Evolutionary conservation across 1,139 yeast genomes (phyloP).

Genomic region (Taphrina confusa): DNA sequence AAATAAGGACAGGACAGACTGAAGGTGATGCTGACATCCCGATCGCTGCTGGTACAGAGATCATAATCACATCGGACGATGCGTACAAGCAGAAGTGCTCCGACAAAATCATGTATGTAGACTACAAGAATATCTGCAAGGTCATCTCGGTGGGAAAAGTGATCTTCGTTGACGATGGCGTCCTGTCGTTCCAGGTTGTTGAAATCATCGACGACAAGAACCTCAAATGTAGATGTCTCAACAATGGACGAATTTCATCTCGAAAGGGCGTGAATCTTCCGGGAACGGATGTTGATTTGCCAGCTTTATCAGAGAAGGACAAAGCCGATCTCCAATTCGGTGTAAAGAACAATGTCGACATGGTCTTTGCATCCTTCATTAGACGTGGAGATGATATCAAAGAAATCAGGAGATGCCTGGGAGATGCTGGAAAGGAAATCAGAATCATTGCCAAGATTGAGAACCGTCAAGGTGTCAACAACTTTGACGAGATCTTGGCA

Average conservation of each 20-base stretch:
- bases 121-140: slow-evolving; percentile 93
- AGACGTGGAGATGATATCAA: slow-evolving; percentile 88
- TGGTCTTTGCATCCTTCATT: slow-evolving; percentile 97
- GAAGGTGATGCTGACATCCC: slow-evolving; percentile 70
- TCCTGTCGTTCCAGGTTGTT: slow-evolving; percentile 86
- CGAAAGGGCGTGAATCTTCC: slow-evolving; percentile 99
- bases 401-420: slow-evolving; percentile 89
- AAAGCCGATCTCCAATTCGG: slow-evolving; percentile 87
- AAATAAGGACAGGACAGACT: slow-evolving; percentile 98
- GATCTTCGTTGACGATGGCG: slow-evolving; percentile 97
- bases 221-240: slow-evolving; percentile 81
- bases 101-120: slow-evolving; percentile 80
- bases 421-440: slow-evolving; percentile 94
- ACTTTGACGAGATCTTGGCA: slow-evolving; percentile 90
- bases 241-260: slow-evolving; percentile 92
- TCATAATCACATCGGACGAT: slow-evolving; percentile 91
- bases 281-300: slow-evolving; percentile 97
- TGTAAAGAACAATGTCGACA: slow-evolving; percentile 94
- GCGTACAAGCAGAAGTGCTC: slow-evolving; percentile 69
- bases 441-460: slow-evolving; percentile 97
- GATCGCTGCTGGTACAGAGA: slow-evolving; percentile 80
- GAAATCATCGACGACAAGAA: slow-evolving; percentile 77
- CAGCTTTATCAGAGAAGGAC: slow-evolving; percentile 97
- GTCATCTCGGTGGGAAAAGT: slow-evolving; percentile 84
- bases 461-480: slow-evolving; percentile 99